Evolutionary conservation across 2,329 filamentous ascomycete species (phyloP), one percentile per base, ranked within the genome.

Genomic region (Alternaria tenuissima): DNA sequence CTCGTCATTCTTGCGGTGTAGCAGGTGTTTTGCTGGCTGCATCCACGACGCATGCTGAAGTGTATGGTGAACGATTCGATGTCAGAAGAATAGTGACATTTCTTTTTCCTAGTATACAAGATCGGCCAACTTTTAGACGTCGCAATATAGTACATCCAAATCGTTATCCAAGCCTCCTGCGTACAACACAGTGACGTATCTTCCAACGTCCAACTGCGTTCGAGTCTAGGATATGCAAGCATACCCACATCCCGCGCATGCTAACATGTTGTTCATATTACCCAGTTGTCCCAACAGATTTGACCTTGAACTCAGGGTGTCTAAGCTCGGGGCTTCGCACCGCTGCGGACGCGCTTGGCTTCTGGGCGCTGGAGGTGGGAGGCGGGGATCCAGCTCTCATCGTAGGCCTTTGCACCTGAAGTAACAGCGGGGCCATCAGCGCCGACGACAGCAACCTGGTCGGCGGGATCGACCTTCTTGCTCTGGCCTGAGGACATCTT

Each of bases 361-460:
- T 91, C 85, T 38, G 94, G 94, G 71, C 92, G 90, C 84, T 94
- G 92, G 79, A 97, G 88, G 81, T 98, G 94, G 78, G 91, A 88
- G 64, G 89, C 88, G 30, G 94, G 93, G 72, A 97, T 97, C 94
- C 94, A 97, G 84, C 90, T 92, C 84, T 94, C 90, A 74, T 97
- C 94, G 80, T 94, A 96, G 62, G 85, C 85, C 82, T 92, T 92
- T 62, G 89, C 85, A 61, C 89, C 87, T 65, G 87, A 88, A 57
- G 90, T 86, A 59, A 89, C 87, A 64, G 88, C 88, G 51, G 90
- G 85, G 57, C 88, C 88, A 80, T 93, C 91, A 64, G 88, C 86
- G 64, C 90, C 90, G 39, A 90, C 87, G 49, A 91, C 87, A 39
- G 85, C 82, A 71, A 83, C 79, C 77, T 87, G 85, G 53, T 86